These are phyloP conservation scores for Ogataea minuta DNA, from an alignment of 805 yeast species.

Conservation along the genomic window DNA sequence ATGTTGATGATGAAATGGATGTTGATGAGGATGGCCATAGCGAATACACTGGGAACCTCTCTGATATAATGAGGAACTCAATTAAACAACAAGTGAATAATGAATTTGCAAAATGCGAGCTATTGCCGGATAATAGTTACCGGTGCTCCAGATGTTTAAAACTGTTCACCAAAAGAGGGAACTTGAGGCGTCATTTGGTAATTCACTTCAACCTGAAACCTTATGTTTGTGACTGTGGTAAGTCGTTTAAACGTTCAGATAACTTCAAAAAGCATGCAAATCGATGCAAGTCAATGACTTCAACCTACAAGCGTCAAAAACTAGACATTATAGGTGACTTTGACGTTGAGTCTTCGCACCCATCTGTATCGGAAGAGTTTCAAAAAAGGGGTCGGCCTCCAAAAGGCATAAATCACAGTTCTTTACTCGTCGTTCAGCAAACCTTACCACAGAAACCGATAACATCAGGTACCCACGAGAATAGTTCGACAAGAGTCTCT, in stretches of 20 bases:
- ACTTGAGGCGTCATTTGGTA: conserved; percentile 25
- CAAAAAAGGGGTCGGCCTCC: conserved; percentile 9
- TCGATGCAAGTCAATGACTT: conserved; percentile 17
- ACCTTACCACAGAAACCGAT: conserved; percentile 3
- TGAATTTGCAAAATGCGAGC: conserved; percentile 22
- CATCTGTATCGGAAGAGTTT: neutral
- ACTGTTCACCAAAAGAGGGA: conserved; percentile 26
- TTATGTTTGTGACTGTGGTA: conserved; percentile 26
- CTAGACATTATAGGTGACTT: neutral
- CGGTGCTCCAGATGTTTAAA: conserved; percentile 23
- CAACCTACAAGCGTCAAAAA: neutral
- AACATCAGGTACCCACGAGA: neutral
- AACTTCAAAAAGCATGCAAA: conserved; percentile 24
- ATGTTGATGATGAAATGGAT: conserved; percentile 1
- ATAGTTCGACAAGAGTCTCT: neutral
- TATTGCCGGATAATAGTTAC: conserved; percentile 20
- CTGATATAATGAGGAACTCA: conserved; percentile 1
- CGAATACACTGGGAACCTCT: neutral
- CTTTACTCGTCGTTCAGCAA: conserved; percentile 1
- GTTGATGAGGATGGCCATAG: conserved; percentile 12
- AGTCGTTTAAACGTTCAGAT: conserved; percentile 26
- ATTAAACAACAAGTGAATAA: conserved; percentile 21
- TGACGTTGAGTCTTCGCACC: no score
- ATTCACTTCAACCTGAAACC: conserved; percentile 26
- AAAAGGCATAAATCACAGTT: neutral